Conservation (phyloP, 805 yeast species). For the Nakazawaea siamensis region DNA sequence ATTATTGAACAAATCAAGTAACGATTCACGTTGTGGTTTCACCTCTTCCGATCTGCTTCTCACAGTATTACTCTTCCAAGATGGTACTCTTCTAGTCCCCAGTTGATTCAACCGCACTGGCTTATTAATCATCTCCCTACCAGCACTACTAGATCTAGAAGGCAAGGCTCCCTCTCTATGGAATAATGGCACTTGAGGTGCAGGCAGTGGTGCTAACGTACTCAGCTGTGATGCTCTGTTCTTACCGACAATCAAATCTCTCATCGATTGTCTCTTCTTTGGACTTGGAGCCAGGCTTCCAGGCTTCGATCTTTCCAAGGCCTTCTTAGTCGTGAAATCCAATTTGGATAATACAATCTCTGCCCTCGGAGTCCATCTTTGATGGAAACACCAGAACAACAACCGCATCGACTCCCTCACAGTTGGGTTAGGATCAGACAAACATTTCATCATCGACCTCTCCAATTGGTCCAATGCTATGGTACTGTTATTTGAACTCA, state of each 20-base stretch:
- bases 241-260: constrained; percentile 37
- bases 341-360: constrained; percentile 27
- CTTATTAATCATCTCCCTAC: constrained; percentile 1
- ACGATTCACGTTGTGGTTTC: background rate
- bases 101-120: background rate
- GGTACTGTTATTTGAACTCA: constrained; percentile 14
- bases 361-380: constrained; percentile 44
- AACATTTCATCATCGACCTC: constrained; percentile 46
- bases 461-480: constrained; percentile 34
- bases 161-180: too few species aligned
- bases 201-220: constrained; percentile 17
- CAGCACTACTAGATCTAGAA: constrained; percentile 5
- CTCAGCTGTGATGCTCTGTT: constrained; percentile 27
- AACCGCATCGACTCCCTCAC: constrained; percentile 72
- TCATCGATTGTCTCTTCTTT: constrained; percentile 34
- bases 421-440: constrained; percentile 71
- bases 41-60: background rate
- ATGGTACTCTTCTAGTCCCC: constrained; percentile 2
- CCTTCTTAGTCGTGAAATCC: constrained; percentile 42
- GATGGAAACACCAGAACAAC: constrained; percentile 64
- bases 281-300: constrained; percentile 11
- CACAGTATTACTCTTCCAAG: background rate
- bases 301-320: constrained; percentile 56
- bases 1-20: constrained; percentile 3
- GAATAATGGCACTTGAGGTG: too few species aligned